Base-by-base conservation (phyloP, 768 basidiomycete genomes). In the Tylopilus intermedius region DNA sequence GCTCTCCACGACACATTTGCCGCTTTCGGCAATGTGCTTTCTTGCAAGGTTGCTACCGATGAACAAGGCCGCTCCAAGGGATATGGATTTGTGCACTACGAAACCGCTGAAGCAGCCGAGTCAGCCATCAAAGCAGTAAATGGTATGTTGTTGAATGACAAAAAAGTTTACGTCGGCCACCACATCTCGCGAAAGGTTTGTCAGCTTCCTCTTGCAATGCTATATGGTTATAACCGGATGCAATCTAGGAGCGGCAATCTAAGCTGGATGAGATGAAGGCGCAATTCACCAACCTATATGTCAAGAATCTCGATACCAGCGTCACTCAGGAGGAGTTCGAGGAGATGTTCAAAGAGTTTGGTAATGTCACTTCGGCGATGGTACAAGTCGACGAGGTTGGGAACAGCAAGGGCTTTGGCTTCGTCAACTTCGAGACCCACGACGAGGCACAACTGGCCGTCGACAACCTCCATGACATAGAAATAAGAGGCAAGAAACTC, bases 1-100 rank as follows among this genome's bases (percentile, higher is more conserved):
- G 96, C 96, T 60, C 92, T 99, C 55, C 96, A 99, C 69, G 96
- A 99, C 70, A 99, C 96, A 47, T 99, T 99, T 68, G 94, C 93
- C 59, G 95, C 96, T 51, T 99, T 98, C 68, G 96, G 96, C 54
- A 94, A 95, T 63, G 95, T 99, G 61, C 76, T 99, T 60, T 98
- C 95, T 10, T 99, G 96, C 86, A 99, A 99, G 76, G 95, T 99
- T 64, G 96, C 94, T 56, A 88, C 86, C 45, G 96, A 98, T 68
- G 93, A 96, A 68, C 86, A 89, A 58, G 96, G 94, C 53, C 86
- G 87, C 63, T 94, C 94, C 61, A 92, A 91, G 71, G 96, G 96
- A 58, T 99, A 98, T 68, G 96, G 95, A 39, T 99, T 95, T 72
- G 96, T 99, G 52, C 96, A 99, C 71, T 99, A 98, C 73, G 94